A percentile compares a stretch with the other conserved stretches of the same genome.
phyloP scores from a whole-genome alignment of 768 basidiomycete genomes.

The Lactifluus pinguis region DNA sequence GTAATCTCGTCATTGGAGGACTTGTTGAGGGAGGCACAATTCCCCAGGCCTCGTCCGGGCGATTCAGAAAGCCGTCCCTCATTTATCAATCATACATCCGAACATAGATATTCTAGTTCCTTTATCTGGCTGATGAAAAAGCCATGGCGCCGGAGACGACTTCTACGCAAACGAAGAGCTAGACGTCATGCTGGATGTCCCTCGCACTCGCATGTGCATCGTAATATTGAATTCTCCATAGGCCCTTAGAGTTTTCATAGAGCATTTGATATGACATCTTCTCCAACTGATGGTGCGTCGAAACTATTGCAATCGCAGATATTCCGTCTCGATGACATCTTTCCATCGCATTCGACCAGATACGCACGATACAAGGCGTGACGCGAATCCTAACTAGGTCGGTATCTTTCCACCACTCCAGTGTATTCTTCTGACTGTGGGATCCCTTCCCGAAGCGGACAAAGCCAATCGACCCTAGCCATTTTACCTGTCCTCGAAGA shows the following conservation, averaged over 20 bases:
- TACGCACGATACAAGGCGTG: conserved; percentile 52
- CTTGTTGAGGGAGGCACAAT: conserved; percentile 45
- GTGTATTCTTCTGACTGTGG: not conserved
- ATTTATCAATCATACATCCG: conserved; percentile 54
- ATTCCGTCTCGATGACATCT: not conserved
- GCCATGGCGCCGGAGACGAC: conserved; percentile 77
- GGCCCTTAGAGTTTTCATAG: conserved; percentile 43
- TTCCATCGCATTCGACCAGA: conserved; percentile 28
- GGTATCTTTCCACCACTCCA: conserved; percentile 6
- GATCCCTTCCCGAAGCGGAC: conserved; percentile 36
- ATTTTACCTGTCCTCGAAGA: conserved; percentile 18
- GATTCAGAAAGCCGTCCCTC: conserved; percentile 40
- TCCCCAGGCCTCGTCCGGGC: conserved; percentile 61
- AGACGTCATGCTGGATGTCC: conserved; percentile 61
- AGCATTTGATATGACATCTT: conserved; percentile 53
- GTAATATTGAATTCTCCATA: not conserved
- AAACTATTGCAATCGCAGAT: not conserved
- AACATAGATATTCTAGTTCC: no score
- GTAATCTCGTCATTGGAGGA: conserved; percentile 60
- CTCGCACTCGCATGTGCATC: conserved; percentile 43
- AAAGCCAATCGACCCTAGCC: conserved; percentile 31
- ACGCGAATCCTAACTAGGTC: conserved; percentile 75
- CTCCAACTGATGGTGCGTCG: not conserved
- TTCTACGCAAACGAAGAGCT: conserved; percentile 55
- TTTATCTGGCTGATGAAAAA: no score